phyloP scores from a whole-genome alignment of 768 basidiomycete species.

The Xerocomellus chrysenteron region DNA sequence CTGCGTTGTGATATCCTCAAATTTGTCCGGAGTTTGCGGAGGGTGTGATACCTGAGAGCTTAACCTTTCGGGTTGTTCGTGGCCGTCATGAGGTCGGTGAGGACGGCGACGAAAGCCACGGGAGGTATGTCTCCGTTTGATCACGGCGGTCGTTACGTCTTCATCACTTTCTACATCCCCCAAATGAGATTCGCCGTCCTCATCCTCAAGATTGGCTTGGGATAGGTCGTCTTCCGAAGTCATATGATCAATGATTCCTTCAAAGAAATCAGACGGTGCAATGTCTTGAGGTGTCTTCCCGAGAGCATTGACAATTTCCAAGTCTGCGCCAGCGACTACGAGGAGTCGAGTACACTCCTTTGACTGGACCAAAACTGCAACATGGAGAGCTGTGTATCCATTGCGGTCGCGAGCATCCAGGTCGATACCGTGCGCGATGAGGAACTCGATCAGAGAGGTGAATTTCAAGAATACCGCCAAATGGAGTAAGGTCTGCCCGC shows the following conservation, averaged over 20 bases:
- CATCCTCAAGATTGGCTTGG: constrained; percentile 27
- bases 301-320: constrained; percentile 67
- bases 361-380: constrained; percentile 70
- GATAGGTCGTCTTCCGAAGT: constrained; percentile 25
- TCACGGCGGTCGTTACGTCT: constrained; percentile 37
- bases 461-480: constrained; percentile 81
- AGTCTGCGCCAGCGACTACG: constrained; percentile 77
- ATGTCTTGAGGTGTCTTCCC: constrained; percentile 72
- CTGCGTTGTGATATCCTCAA: constrained; percentile 23
- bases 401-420: constrained; percentile 84
- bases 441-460: constrained; percentile 62
- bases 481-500: constrained; percentile 88
- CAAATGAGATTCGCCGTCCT: constrained; percentile 60
- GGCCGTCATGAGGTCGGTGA: constrained; percentile 14
- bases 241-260: constrained; percentile 28
- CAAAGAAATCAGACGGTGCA: constrained; percentile 46
- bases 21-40: constrained; percentile 1
- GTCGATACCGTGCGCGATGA: constrained; percentile 72
- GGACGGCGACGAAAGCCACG: constrained; percentile 36
- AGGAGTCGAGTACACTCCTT: constrained; percentile 63
- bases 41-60: background rate
- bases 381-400: constrained; percentile 88
- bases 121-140: constrained; percentile 31
- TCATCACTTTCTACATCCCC: constrained; percentile 72
- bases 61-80: constrained; percentile 13